Conservation (phyloP, 768 basidiomycete species). For the Crassisporium funariophilum region DNA sequence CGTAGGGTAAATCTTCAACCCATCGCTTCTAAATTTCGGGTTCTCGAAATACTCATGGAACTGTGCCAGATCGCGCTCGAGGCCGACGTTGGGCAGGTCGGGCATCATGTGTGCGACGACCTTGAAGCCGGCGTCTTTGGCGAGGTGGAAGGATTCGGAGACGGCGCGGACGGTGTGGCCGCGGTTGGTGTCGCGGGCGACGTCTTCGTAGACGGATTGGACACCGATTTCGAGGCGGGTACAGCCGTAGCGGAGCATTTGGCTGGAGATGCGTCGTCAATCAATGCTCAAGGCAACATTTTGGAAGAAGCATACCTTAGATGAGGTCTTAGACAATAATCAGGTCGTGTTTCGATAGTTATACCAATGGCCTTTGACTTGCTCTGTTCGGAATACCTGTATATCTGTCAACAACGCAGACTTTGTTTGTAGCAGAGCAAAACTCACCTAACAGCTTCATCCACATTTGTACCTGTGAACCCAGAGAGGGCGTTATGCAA, state of each 20-base stretch:
- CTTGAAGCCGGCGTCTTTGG: slow-evolving; percentile 99
- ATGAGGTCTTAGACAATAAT: slow-evolving; percentile 97
- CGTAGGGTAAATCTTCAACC: slow-evolving; percentile 97
- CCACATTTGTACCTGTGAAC: slow-evolving; percentile 89
- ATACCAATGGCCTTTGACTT: slow-evolving; percentile 99
- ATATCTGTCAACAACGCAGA: slow-evolving; percentile 1
- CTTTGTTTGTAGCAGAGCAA: neutral
- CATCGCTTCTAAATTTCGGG: slow-evolving; percentile 95
- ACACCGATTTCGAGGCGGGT: slow-evolving; percentile 98
- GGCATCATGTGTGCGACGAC: slow-evolving; percentile 99
- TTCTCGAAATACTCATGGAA: slow-evolving; percentile 99
- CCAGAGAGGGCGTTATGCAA: slow-evolving; percentile 97
- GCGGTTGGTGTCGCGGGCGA: slow-evolving; percentile 97
- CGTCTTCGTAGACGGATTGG: slow-evolving; percentile 99
- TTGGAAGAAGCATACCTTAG: slow-evolving; percentile 56
- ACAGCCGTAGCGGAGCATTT: slow-evolving; percentile 99
- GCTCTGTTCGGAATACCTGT: slow-evolving; percentile 91
- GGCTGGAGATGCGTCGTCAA: slow-evolving; percentile 46
- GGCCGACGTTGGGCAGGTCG: slow-evolving; percentile 95
- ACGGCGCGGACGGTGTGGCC: slow-evolving; percentile 98
- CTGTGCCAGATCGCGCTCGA: slow-evolving; percentile 96
- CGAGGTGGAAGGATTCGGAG: slow-evolving; percentile 94
- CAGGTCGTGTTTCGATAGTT: slow-evolving; percentile 97
- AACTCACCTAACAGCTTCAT: slow-evolving; percentile 86
- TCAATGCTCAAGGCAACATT: neutral